phyloP scores from a whole-genome alignment of 2,329 filamentous ascomycete species.

The Ambrosiella cleistominuta region DNA sequence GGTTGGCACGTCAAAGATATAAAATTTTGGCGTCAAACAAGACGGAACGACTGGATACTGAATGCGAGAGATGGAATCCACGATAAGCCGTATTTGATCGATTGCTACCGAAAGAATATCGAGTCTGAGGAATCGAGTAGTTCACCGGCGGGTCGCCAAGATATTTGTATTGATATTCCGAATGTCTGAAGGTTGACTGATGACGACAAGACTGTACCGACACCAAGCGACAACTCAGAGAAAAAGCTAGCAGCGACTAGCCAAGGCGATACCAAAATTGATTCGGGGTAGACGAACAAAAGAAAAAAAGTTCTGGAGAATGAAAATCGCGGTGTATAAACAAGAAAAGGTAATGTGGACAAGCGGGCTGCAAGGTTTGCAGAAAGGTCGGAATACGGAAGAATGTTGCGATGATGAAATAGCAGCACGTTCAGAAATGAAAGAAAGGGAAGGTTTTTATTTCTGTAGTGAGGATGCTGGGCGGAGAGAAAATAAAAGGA shows the following conservation, averaged over 20 bases:
- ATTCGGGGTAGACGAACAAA: not conserved
- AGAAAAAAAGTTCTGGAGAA: not conserved
- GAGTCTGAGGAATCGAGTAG: not conserved
- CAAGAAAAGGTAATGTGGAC: not conserved
- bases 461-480: not conserved
- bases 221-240: not conserved
- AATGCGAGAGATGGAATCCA: slow-evolving; percentile 3
- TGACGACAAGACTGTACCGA: not conserved
- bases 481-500: not conserved
- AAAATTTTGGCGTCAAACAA: not conserved
- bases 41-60: not conserved
- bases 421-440: not conserved
- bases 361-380: too few species aligned
- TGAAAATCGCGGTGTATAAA: not conserved
- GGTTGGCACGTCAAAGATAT: slow-evolving; percentile 15
- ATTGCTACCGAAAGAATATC: not conserved
- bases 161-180: not conserved
- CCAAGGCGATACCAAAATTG: not conserved
- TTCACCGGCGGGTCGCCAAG: not conserved
- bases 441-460: not conserved
- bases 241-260: not conserved
- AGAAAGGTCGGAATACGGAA: not conserved
- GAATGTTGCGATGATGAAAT: not conserved
- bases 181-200: not conserved
- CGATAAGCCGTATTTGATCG: not conserved